A percentile compares a stretch with the other conserved stretches of the same genome.
Conservation (phyloP, 495 filamentous ascomycete species). For the Aspergillus bertholletiae region DNA sequence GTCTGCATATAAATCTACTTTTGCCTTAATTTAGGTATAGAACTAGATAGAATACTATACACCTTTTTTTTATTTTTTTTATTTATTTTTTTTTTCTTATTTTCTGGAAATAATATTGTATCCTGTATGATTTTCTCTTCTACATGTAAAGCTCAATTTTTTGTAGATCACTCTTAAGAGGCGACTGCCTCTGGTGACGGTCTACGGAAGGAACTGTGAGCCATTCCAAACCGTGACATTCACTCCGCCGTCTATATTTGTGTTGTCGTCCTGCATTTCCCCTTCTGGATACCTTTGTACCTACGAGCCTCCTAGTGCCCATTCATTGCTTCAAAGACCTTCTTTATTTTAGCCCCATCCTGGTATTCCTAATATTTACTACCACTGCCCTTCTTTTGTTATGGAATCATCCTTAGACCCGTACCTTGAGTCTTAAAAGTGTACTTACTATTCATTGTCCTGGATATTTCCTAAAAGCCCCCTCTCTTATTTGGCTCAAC, state of each 20-base stretch:
- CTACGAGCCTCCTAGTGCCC: neutral
- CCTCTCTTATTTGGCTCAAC: neutral
- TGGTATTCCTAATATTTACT: neutral
- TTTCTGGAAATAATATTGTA: no score
- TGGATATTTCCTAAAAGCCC: neutral
- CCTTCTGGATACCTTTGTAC: neutral
- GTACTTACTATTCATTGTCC: neutral
- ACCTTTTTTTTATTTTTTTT: no score
- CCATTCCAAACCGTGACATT: neutral
- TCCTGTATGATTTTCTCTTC: no score
- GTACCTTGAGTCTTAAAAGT: neutral
- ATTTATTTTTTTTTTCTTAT: neutral
- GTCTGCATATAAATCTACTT: neutral
- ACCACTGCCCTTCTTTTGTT: neutral
- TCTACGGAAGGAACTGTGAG: neutral
- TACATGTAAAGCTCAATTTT: no score
- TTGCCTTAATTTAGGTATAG: no score
- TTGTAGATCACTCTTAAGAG: no score
- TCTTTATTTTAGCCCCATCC: neutral
- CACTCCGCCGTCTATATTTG: neutral
- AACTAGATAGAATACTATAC: no score
- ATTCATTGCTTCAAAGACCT: neutral
- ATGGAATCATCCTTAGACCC: neutral
- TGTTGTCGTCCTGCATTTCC: neutral
- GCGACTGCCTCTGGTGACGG: slow-evolving; percentile 3